Evolutionary conservation across 2,329 filamentous ascomycete genomes (phyloP), one percentile per base, ranked within the genome.

Genomic region (Elsinoe batatas): DNA sequence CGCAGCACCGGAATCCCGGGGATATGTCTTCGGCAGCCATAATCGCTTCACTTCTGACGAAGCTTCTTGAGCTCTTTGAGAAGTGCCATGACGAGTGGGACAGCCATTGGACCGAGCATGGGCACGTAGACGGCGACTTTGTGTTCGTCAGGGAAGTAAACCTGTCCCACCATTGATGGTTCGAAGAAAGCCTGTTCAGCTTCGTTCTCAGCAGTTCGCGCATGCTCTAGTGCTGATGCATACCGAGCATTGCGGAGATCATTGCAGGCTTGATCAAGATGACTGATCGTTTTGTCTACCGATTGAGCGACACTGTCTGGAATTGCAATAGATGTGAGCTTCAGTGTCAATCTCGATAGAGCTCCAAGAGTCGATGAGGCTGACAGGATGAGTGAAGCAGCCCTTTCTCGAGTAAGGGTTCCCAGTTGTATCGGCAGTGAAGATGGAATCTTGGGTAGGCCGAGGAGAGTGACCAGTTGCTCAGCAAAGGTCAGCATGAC

Each of bases 111-210:
- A 0, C 93, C 93, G 38, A 98, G 73, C 10, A 98, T 73, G 1
- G 93, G 93, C 63, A 98, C 72, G 68, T 98, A 98, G 0, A 98
- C 93, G 0, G 93, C 93, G 20, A 98, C 82, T 71, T 97, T 98
- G 70, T 98, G 93, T 73, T 98, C 93, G 66, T 98, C 93, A 0
- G 93, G 93, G 69, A 98, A 98, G 70, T 97, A 98, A 1, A 97
- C 84, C 72, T 97, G 93, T 0, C 91, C 93, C 11, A 98, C 93
- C 93, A 98, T 98, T 66, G 88, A 95, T 72, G 95, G 95, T 71
- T 98, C 93, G 63, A 98, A 98, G 71, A 98, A 98, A 0, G 91
- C 91, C 58, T 86, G 83, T 69, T 98, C 93, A 0, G 90, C 91
- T 67, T 94, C 89, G 2, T 82, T 80, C 70, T 96, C 91, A 5